Evolutionary conservation across 257 asterid species (phyloP).

Genomic region (Ophiorrhiza pumila): DNA sequence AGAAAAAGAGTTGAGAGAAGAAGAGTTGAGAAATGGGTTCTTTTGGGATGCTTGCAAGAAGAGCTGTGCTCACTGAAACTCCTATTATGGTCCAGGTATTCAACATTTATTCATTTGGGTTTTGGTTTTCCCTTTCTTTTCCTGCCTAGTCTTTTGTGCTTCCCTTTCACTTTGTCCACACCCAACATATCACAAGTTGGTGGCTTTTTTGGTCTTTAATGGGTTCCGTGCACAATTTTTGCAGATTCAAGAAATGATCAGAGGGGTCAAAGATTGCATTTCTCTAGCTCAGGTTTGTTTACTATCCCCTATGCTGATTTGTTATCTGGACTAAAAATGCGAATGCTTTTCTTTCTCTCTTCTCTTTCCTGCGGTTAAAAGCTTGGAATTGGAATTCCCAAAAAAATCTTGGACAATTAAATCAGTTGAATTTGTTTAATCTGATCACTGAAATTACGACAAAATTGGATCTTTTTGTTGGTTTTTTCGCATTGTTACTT

Average conservation of each 20-base stretch:
- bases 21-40: constrained; percentile 68
- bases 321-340: constrained; percentile 34
- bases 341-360: constrained; percentile 23
- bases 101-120: constrained; percentile 14
- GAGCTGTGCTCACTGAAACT: constrained; percentile 75
- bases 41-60: constrained; percentile 62
- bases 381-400: constrained; percentile 10
- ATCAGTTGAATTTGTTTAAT: constrained; percentile 9
- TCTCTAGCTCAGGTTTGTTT: constrained; percentile 97
- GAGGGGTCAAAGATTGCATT: constrained; percentile 67
- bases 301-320: constrained; percentile 40
- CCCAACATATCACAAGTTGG: constrained; percentile 5
- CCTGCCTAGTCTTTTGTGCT: constrained; percentile 7
- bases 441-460: not conserved
- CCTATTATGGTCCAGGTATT: constrained; percentile 95
- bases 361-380: too few relatives aligned
- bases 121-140: constrained; percentile 14
- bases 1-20: not conserved
- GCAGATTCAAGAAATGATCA: constrained; percentile 86
- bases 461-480: constrained; percentile 6
- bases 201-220: constrained; percentile 6
- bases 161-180: not conserved
- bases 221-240: constrained; percentile 19
- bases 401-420: constrained; percentile 29
- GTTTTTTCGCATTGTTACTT: not conserved